Conservation (phyloP, 352 stramenopile genomes). For the Stramenopiles sp. region DNA sequence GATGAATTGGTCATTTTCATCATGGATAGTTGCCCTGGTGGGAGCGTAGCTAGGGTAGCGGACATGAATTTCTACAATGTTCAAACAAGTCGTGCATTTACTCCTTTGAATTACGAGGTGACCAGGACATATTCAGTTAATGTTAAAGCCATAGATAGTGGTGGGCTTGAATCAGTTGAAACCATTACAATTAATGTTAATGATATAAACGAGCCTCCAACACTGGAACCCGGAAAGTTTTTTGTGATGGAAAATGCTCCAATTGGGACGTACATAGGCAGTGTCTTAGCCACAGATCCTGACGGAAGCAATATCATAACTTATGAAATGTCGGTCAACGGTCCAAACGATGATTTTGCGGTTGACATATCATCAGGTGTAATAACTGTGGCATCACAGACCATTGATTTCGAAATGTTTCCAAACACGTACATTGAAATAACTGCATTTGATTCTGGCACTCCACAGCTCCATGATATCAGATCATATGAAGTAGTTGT, state of each 20-base stretch:
- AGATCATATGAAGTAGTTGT: not conserved
- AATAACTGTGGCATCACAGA: not conserved
- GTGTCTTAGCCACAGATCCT: not conserved
- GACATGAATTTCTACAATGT: not conserved
- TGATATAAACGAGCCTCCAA: not conserved
- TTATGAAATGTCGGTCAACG: not conserved
- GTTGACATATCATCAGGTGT: not conserved
- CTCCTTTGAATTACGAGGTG: not conserved
- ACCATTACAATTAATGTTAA: not conserved
- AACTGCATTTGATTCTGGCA: not conserved
- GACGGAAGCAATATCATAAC: not conserved
- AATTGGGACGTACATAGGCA: not conserved
- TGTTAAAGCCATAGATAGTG: not conserved
- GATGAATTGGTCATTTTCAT: not conserved
- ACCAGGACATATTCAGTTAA: not conserved
- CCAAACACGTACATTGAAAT: not conserved
- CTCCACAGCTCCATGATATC: not conserved
- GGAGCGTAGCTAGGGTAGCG: not conserved
- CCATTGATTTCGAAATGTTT: not conserved
- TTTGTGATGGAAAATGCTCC: not conserved
- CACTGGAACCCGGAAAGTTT: not conserved
- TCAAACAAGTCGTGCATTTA: not conserved
- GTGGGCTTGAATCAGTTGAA: not conserved
- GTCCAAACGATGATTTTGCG: not conserved
- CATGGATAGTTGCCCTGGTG: not conserved